Conservation (phyloP, 2,329 filamentous ascomycete genomes). For the Ascochyta rabiei region DNA sequence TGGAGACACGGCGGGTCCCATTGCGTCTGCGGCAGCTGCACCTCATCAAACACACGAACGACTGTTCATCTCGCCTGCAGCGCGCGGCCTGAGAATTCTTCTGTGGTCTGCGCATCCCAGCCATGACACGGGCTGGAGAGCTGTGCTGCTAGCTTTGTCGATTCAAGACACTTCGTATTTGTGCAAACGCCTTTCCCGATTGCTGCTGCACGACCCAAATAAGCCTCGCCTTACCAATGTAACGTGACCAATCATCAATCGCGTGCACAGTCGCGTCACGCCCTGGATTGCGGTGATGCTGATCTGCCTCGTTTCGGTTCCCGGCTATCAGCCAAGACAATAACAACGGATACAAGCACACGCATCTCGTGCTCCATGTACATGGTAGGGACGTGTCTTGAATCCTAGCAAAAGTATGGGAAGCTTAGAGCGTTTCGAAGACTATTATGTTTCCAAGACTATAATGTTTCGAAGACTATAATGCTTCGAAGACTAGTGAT, state of each 20-base stretch:
- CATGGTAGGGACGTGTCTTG: no score
- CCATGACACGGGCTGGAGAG: neutral
- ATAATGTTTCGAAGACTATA: no score
- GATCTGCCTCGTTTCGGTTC: conserved; percentile 13
- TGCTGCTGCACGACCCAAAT: conserved; percentile 1
- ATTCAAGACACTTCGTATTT: conserved; percentile 22
- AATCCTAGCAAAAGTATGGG: no score
- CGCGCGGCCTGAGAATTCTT: conserved; percentile 16
- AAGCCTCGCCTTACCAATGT: conserved; percentile 4
- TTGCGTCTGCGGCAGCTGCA: conserved; percentile 23
- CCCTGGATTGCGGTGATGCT: conserved; percentile 7
- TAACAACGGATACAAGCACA: neutral
- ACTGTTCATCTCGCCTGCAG: conserved; percentile 27
- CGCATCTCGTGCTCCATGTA: no score
- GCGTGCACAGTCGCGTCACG: conserved; percentile 4
- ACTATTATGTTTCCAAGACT: no score
- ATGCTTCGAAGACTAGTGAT: no score
- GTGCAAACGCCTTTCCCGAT: conserved; percentile 25
- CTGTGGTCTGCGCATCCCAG: conserved; percentile 3
- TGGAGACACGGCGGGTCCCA: conserved; percentile 19
- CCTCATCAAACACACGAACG: conserved; percentile 39
- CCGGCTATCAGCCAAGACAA: conserved; percentile 7
- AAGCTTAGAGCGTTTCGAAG: no score
- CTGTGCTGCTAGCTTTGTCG: neutral
- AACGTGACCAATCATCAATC: conserved; percentile 13